Evolutionary conservation across 2,329 filamentous ascomycete species (phyloP), one percentile per base, ranked within the genome.

Genomic region (Aotearoamyces nothofagi): DNA sequence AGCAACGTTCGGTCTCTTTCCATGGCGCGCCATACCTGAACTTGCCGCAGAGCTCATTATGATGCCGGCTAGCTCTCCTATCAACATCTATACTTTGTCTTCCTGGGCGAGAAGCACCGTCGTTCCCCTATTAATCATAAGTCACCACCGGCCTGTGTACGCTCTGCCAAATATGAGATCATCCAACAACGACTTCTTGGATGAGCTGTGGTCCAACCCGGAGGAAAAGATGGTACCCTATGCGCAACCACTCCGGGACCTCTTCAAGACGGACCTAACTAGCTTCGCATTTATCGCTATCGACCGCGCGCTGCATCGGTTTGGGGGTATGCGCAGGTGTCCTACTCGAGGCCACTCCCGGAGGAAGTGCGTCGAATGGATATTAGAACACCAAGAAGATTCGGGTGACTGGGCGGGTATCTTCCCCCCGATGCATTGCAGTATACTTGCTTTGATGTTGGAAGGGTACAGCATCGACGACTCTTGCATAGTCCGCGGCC

Each of bases 1-100:
- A n/a, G n/a, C n/a, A n/a, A n/a, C n/a, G n/a, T n/a, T 55, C 26
- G 52, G 52, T 6, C 33, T 55, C 3, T 41, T 52, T 15, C 46
- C 49, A 2, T 55, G 51, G 51, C 24, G 33, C 4, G 39, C 42
- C 1, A 35, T 53, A 1, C 51, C 51, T 2, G 30, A 52, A 27
- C 19, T 54, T 2, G 50, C 51, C 0, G 34, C 42, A 2, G 52
- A 55, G 31, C 27, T 55, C 0, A 48, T 55, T 9, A 30, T 53
- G 2, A 17, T 52, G 12, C 50, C 52, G 0, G 11, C 39, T 2
- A 32, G 22, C 5, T 27, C 28, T 5, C 45, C 46, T 0, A 33
- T 53, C 23, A 53, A 41, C 25, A 44, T 55, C 9, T 54, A 51
- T 28, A 33, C 22, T 1, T 23, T 52, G 6, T 33, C 46, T 4